Percentiles rank a stretch among this genome's conserved stretches.
These are phyloP conservation scores for Rhynchosporium graminicola DNA, from an alignment of 2,329 filamentous ascomycete genomes.

Conservation along the genomic window DNA sequence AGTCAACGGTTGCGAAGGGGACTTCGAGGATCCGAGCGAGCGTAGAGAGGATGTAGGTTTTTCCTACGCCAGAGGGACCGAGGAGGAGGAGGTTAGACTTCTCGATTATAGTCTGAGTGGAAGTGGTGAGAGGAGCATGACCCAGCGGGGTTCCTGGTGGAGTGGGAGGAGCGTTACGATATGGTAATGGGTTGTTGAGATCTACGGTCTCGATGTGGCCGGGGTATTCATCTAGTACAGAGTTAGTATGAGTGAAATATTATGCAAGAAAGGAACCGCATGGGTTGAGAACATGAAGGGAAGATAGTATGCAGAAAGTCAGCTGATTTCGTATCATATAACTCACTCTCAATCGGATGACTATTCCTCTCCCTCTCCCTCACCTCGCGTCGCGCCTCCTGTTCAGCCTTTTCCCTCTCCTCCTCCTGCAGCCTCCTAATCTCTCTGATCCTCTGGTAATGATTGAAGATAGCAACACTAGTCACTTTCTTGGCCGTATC, in stretches of 20 bases:
- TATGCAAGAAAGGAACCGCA: background rate
- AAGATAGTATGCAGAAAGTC: conserved; percentile 11
- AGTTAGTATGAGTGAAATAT: background rate
- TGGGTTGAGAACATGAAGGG: background rate
- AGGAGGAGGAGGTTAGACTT: conserved; percentile 93
- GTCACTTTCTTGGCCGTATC: conserved; percentile 93
- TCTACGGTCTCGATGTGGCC: conserved; percentile 46
- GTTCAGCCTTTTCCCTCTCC: conserved; percentile 64
- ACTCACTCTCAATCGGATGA: conserved; percentile 78
- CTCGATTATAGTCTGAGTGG: conserved; percentile 58
- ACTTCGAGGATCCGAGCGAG: conserved; percentile 91
- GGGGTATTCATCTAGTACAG: conserved; percentile 55
- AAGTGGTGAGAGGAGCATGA: conserved; percentile 22
- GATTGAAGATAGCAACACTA: conserved; percentile 92
- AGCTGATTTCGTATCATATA: conserved; percentile 10
- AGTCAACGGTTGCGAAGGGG: conserved; percentile 93
- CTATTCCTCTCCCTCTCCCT: conserved; percentile 49
- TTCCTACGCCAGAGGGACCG: conserved; percentile 91
- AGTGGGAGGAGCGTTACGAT: background rate
- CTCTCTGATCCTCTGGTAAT: conserved; percentile 86
- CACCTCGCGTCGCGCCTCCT: conserved; percentile 54
- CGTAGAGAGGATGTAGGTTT: conserved; percentile 87
- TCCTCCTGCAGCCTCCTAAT: conserved; percentile 69
- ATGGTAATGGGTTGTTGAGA: conserved; percentile 29
- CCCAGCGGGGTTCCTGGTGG: conserved; percentile 31